phyloP scores from a whole-genome alignment of 164 flowering plant genomes.

The Umbellularia californica region DNA sequence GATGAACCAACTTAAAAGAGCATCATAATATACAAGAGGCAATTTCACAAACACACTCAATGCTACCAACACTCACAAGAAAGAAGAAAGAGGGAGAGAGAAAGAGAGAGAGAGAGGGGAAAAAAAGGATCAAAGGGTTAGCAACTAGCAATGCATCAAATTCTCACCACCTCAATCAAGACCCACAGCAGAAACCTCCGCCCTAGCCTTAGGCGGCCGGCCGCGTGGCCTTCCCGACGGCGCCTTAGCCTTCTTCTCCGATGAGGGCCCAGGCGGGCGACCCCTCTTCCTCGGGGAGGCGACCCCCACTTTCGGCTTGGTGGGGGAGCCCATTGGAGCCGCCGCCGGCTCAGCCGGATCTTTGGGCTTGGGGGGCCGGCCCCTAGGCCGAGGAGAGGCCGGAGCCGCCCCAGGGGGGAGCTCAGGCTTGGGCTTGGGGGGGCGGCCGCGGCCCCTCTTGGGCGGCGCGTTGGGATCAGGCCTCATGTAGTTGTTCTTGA shows the following conservation, averaged over 20 bases:
- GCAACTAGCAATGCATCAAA: too few relatives aligned
- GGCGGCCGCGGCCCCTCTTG: conserved; percentile 76
- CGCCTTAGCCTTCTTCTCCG: conserved; percentile 45
- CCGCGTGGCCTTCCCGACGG: conserved; percentile 41
- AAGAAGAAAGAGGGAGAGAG: not conserved
- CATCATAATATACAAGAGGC: conserved; percentile 27
- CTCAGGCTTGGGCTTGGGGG: conserved; percentile 66
- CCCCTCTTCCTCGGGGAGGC: conserved; percentile 41
- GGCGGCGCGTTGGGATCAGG: conserved; percentile 60
- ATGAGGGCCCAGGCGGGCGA: conserved; percentile 25
- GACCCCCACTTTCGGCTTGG: not conserved
- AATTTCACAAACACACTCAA: conserved; percentile 22
- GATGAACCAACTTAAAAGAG: not conserved
- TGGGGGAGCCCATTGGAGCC: not conserved
- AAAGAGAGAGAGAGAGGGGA: not conserved
- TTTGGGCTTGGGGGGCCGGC: conserved; percentile 58
- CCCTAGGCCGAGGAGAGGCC: conserved; percentile 46
- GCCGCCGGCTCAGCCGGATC: conserved; percentile 38
- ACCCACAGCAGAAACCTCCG: conserved; percentile 23
- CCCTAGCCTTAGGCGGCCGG: conserved; percentile 63
- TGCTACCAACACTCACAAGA: conserved; percentile 3
- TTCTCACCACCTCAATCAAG: not conserved
- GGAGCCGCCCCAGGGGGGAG: conserved; percentile 24
- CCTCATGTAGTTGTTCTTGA: conserved; percentile 72
- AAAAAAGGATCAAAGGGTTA: too few relatives aligned